Evolutionary conservation across 1,139 yeast species (phyloP), one percentile per base, ranked within the genome.

Genomic region (Taphrina wiesneri): DNA sequence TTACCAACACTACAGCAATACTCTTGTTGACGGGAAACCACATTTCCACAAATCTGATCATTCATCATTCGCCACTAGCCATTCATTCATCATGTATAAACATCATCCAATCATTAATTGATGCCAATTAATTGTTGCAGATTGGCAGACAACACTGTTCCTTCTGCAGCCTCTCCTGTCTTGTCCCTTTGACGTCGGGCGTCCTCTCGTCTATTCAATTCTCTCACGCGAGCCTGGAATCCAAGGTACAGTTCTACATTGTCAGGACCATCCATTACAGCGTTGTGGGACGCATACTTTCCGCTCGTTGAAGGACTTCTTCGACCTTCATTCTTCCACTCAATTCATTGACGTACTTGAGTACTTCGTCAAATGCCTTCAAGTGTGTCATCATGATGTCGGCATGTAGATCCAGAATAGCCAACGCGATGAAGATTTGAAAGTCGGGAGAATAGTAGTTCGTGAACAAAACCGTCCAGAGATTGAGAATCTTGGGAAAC

Each of bases 401-500:
- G 72, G 91, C 90, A 75, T 92, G 87, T 72, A 90, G 91, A 73
- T 93, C 96, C 65, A 95, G 81, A 23, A 93, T 86, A 0, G 96
- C 93, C 71, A 93, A 79, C 21, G 96, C 95, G 72, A 93, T 82
- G 73, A 93, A 91, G 54, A 93, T 77, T 72, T 91, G 96, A 75
- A 87, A 91, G 74, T 93, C 98, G 11, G 93, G 85, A 0, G 92
- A 83, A 73, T 88, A 85, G 74, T 79, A 87, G 76, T 93, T 95
- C 0, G 98, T 92, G 87, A 96, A 90, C 67, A 93, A 79, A n/a
- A 88, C 85, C 74, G 95, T 98, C 99, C 98, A 93, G 47, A 93
- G 80, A 34, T 84, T 79, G 72, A 88, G 78, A 1, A 90, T 90
- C 68, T 90, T 91, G 65, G 85, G 84, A 84, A 95, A 90, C 46